phyloP scores from a whole-genome alignment of 441 rosid genomes.

The Corymbia calophylla region DNA sequence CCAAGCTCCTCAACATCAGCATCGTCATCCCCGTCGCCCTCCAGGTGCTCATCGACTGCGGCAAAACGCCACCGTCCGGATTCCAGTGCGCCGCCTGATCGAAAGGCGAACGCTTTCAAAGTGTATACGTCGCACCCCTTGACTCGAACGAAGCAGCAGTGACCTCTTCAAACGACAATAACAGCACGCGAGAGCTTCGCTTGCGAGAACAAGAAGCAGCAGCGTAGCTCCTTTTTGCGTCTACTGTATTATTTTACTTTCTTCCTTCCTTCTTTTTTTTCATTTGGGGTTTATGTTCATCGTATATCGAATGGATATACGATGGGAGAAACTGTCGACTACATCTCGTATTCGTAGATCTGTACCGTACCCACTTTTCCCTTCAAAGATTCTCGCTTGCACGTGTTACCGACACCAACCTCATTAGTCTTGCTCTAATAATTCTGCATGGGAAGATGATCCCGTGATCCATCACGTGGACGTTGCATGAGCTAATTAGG shows the following conservation, averaged over 20 bases:
- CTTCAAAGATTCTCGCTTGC: not conserved
- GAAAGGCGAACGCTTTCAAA: not conserved
- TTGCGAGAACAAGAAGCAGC: not conserved
- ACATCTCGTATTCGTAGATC: not conserved
- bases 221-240: not conserved
- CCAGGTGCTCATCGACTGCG: conserved; percentile 4
- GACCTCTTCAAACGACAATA: not conserved
- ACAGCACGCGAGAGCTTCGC: not conserved
- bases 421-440: not conserved
- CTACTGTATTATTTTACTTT: not conserved
- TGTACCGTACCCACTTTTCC: not conserved
- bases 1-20: conserved; percentile 7
- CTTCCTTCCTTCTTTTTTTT: not conserved
- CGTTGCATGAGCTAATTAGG: not conserved
- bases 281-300: not conserved
- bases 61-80: not conserved
- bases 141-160: not conserved
- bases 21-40: conserved; percentile 8
- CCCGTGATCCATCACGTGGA: not conserved
- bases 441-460: not conserved
- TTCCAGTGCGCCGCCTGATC: conserved; percentile 6
- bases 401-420: not conserved
- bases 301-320: not conserved
- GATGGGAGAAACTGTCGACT: not conserved
- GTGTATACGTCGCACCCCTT: not conserved